Base-by-base conservation (phyloP, 2,329 filamentous ascomycete species). In the Cytospora leucostoma region DNA sequence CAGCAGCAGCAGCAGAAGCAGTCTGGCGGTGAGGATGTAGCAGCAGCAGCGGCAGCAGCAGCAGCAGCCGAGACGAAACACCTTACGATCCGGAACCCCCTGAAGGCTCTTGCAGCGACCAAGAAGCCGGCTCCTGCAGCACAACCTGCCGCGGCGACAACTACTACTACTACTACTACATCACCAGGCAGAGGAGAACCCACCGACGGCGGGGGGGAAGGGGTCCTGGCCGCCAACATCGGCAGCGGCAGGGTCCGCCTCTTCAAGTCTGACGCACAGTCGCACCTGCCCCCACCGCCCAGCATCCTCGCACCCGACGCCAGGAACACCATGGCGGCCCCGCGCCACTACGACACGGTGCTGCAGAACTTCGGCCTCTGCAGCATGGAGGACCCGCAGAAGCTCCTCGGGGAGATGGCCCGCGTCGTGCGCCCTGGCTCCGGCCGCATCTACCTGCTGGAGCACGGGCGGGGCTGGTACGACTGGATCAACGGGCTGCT, bases 361-460 rank as follows among this genome's bases (percentile, higher is more conserved):
- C 71, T 88, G 35, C 85, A 88, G 70, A 87, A 85, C 0, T 88
- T 89, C 74, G 86, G 85, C 5, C 79, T 89, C 33, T 89, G 86
- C 74, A 86, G 83, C 68, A 85, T 88, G 3, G 76, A 77, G 5
- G 81, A 87, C 69, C 86, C 86, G 1, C 78, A 81, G 11, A 72
- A 71, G 34, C 77, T 88, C 21, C 72, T 89, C 21, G 72, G 75
- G 58, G 82, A 83, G 71, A 77, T 88, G 70, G 84, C 84, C 1
- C 72, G 76, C 10, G 75, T 74, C 17, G 73, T 88, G 1, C 78
- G 79, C 66, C 85, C 84, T 13, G 79, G 77, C 4, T 82, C 81
- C 10, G 86, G 86, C 10, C 79, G 83, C 49, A 88, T 88, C 69
- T 72, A 88, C 40, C 75, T 89, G 56, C 74, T 89, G 10, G 86